A percentile compares a stretch with the other conserved stretches of the same genome.
Conservation (phyloP, 352 stramenopile species). For the Phytopythium mirpurense region DNA sequence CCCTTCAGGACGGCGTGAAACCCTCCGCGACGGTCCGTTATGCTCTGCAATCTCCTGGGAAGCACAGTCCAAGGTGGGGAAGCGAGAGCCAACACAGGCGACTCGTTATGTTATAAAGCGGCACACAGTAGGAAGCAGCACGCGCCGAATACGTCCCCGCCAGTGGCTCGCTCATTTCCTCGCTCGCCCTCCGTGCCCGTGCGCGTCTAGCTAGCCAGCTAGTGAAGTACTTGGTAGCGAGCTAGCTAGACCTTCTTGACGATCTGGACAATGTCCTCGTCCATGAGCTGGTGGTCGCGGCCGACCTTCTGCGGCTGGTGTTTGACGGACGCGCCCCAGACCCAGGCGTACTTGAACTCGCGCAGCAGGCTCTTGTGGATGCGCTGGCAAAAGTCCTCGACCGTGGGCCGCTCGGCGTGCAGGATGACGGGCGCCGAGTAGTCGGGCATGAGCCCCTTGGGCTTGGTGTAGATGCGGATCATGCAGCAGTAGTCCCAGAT, state of each 20-base stretch:
- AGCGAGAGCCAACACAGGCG: too few species aligned
- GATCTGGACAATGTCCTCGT: conserved; percentile 99
- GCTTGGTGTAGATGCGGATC: conserved; percentile 99
- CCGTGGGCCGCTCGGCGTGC: conserved; percentile 90
- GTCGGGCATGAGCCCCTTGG: conserved; percentile 93
- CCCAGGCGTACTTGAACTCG: conserved; percentile 95
- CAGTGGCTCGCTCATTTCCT: too few species aligned
- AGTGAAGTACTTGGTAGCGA: too few species aligned
- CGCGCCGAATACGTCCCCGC: too few species aligned
- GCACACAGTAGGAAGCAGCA: too few species aligned
- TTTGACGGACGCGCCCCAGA: conserved; percentile 97
- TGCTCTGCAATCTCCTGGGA: too few species aligned
- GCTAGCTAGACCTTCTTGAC: conserved; percentile 94
- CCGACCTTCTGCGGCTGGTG: conserved; percentile 98
- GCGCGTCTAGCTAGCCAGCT: too few species aligned
- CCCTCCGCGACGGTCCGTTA: too few species aligned
- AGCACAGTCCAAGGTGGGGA: too few species aligned
- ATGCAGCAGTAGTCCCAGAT: conserved; percentile 99
- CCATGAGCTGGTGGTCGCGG: conserved; percentile 95
- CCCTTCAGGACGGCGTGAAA: too few species aligned
- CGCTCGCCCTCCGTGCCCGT: too few species aligned
- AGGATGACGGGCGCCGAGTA: conserved; percentile 98
- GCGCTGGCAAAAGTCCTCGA: conserved; percentile 96
- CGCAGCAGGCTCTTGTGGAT: conserved; percentile 89
- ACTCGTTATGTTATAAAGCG: too few species aligned